Percentiles rank a stretch among this genome's conserved stretches.
phyloP scores from a whole-genome alignment of 331 rosid genomes.

The Prunus yedoensis region DNA sequence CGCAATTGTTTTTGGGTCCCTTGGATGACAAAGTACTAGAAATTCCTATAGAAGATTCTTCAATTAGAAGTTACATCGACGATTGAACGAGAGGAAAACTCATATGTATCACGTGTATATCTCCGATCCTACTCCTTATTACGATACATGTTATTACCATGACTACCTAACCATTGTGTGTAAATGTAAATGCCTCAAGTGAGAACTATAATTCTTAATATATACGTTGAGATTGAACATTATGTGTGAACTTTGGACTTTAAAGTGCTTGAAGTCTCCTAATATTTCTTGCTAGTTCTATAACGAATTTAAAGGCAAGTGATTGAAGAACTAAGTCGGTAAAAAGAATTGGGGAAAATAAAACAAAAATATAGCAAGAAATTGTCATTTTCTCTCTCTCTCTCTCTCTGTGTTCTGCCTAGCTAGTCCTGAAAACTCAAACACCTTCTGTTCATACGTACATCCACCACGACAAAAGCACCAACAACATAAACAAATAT shows the following conservation, averaged over 20 bases:
- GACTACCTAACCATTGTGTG: no score
- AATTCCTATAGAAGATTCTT: not conserved
- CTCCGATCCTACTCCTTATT: no score
- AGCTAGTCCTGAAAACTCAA: not conserved
- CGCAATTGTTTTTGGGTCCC: not conserved
- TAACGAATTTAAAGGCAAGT: no score
- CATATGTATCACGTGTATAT: no score
- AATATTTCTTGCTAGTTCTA: not conserved
- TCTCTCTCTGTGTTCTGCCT: not conserved
- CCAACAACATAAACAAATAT: not conserved
- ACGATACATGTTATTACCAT: no score
- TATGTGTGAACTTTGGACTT: no score
- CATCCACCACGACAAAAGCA: conserved; percentile 2
- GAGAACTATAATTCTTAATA: no score
- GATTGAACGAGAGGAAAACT: no score
- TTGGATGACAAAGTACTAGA: not conserved
- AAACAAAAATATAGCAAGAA: not conserved
- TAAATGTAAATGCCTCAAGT: not conserved
- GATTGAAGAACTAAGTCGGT: not conserved
- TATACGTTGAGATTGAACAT: no score
- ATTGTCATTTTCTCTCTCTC: not conserved
- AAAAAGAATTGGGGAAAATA: not conserved
- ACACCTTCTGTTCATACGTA: not conserved
- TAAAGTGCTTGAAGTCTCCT: not conserved
- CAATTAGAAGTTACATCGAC: no score